Base-by-base conservation (phyloP, 2,329 filamentous ascomycete species). In the Arthrobotrys sphaeroides region DNA sequence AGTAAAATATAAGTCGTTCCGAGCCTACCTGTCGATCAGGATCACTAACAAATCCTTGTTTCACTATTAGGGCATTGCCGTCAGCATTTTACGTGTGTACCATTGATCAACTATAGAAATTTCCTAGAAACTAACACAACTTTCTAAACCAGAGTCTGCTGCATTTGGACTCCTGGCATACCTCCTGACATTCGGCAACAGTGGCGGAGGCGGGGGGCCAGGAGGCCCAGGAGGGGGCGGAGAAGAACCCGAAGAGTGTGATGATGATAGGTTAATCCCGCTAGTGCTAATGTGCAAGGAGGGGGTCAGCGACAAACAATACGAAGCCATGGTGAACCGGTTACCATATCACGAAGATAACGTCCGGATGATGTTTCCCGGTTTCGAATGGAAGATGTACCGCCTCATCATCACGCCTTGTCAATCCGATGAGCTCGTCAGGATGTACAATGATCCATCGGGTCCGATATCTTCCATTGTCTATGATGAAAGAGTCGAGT, bases 221-320 rank as follows among this genome's bases (percentile, higher is more conserved):
- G 43, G 43, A 24, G 43, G 43, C n/a, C n/a, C n/a, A n/a, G n/a
- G n/a, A 10, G 49, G 49, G 4, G 53, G 53, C 13, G n/a, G 5
- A 28, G 38, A 22, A 57, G 33, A 45, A n/a, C 62, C 22, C 22
- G 33, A 13, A 31, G 40, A 47, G 16, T 67, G 62, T 26, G 16
- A 33, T n/a, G 1, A 9, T 1, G 22, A 26, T 7, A 5, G 20
- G 16, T 36, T 57, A 3, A 57, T 67, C n/a, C 33, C 49, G 16
- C 9, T 67, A 10, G 38, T 67, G 12, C 57, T 67, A 31, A 67
- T 67, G 49, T 67, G 62, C 47, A 67, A 67, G 18, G 13, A n/a
- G 9, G 62, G 62, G 12, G 57, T 49, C n/a, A 57, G 33, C 3
- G 62, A 67, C 20, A 67, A 67, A 24, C 20, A 55, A n/a, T 67